phyloP scores from a whole-genome alignment of 352 stramenopile species.

The Phytophthora crassamura region DNA sequence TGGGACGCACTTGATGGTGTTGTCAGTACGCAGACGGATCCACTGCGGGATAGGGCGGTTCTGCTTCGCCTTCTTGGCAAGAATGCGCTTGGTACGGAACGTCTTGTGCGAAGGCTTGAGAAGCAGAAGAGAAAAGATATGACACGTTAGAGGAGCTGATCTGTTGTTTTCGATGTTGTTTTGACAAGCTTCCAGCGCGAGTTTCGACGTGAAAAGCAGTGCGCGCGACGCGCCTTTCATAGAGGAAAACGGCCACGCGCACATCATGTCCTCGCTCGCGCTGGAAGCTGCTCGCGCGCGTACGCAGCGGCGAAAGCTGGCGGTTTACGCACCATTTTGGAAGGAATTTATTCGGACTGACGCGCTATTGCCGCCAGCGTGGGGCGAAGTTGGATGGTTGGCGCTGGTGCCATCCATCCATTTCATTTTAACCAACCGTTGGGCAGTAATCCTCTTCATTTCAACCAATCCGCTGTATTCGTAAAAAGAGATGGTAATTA shows the following conservation, averaged over 20 bases:
- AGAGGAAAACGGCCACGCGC: background rate
- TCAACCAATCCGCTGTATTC: background rate
- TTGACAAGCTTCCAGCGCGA: constrained; percentile 1
- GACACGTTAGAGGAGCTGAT: constrained; percentile 10
- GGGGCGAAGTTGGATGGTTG: background rate
- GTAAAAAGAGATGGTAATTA: constrained; percentile 13
- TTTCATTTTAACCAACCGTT: background rate
- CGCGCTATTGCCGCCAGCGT: constrained; percentile 19
- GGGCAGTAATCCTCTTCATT: background rate
- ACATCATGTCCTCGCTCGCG: background rate
- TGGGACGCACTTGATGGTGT: constrained; percentile 93
- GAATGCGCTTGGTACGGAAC: constrained; percentile 99
- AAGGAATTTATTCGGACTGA: constrained; percentile 54
- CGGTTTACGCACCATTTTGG: constrained; percentile 45
- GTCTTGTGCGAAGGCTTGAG: constrained; percentile 99
- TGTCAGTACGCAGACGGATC: constrained; percentile 99
- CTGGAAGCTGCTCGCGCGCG: background rate
- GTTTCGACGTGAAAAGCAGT: constrained; percentile 5
- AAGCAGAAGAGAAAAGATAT: background rate
- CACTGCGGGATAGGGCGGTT: constrained; percentile 99
- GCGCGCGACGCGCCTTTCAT: background rate
- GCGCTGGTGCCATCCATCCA: constrained; percentile 33
- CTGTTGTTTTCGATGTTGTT: background rate
- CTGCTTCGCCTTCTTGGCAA: constrained; percentile 99
- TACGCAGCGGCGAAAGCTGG: background rate